A percentile compares a stretch with the other conserved stretches of the same genome.
Evolutionary conservation across 306 rosid species (phyloP).

Genomic region (Myrica gale): DNA sequence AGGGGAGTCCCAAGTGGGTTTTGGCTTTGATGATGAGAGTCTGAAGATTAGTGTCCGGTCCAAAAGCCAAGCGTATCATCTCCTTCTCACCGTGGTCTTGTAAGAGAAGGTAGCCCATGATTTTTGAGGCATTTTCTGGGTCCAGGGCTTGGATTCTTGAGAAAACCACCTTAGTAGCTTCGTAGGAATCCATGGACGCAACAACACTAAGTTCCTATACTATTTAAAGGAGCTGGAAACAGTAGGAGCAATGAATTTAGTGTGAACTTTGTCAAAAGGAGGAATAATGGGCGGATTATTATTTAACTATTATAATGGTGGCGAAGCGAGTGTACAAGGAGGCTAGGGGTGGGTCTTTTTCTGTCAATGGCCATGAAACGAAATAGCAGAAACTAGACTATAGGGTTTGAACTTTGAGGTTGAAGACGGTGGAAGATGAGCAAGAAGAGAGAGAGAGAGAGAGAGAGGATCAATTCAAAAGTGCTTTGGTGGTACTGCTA

Average conservation of each 20-base stretch:
- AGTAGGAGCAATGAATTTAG: not conserved
- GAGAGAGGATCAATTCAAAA: not conserved
- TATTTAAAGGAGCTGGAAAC: not conserved
- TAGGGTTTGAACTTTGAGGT: not conserved
- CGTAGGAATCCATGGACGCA: conserved; percentile 63
- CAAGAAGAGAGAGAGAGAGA: not conserved
- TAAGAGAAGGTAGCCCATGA: conserved; percentile 81
- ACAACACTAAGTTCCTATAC: not conserved
- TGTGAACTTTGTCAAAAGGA: not conserved
- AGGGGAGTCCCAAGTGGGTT: conserved; percentile 49
- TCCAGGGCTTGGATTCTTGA: conserved; percentile 66
- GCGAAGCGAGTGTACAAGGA: not conserved
- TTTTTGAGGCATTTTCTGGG: conserved; percentile 82
- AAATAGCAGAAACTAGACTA: not conserved
- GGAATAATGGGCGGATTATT: not conserved
- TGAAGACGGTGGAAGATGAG: not conserved
- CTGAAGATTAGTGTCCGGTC: conserved; percentile 65
- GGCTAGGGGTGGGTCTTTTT: not conserved
- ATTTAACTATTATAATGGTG: not conserved
- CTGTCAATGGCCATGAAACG: not conserved
- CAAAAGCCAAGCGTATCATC: conserved; percentile 57
- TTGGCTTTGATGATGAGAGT: conserved; percentile 56
- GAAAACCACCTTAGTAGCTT: conserved; percentile 70
- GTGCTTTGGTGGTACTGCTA: not conserved
- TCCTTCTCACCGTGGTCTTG: conserved; percentile 68